These are phyloP conservation scores for Flagelloscypha sp. DNA, from an alignment of 768 basidiomycete species.

Conservation along the genomic window DNA sequence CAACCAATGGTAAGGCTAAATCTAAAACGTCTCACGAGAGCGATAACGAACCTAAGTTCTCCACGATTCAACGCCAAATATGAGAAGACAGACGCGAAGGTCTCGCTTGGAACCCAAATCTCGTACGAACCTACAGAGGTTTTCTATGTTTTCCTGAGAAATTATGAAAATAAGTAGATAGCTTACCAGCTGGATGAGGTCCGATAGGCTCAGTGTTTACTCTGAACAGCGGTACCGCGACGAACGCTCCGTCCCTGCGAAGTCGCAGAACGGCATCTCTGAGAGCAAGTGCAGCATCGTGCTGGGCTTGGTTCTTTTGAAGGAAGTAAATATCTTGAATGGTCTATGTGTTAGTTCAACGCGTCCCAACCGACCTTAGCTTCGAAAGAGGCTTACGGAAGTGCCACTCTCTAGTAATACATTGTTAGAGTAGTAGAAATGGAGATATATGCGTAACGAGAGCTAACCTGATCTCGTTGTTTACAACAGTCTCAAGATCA, in stretches of 20 bases:
- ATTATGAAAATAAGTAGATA: background rate
- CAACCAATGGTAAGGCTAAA: background rate
- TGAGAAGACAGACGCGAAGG: constrained; percentile 69
- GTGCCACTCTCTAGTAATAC: constrained; percentile 58
- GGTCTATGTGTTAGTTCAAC: constrained; percentile 2
- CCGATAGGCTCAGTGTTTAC: constrained; percentile 65
- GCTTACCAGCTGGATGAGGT: constrained; percentile 68
- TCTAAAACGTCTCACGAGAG: background rate
- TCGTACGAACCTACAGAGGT: constrained; percentile 60
- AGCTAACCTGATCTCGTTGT: constrained; percentile 55
- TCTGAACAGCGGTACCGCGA: constrained; percentile 67
- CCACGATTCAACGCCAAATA: constrained; percentile 66
- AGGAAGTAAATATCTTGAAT: constrained; percentile 72
- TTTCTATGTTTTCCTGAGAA: background rate
- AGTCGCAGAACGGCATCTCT: constrained; percentile 65
- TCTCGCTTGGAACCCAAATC: constrained; percentile 71
- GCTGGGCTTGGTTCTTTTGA: constrained; percentile 54
- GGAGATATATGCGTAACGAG: background rate
- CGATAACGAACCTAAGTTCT: constrained; percentile 43
- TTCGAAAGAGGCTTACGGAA: constrained; percentile 45
- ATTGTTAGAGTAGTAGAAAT: background rate
- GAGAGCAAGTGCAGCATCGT: constrained; percentile 56
- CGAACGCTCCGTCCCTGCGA: constrained; percentile 67
- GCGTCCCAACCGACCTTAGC: background rate
- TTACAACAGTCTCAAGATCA: constrained; percentile 50